Evolutionary conservation across 208 protist species (phyloP).

Genomic region (Wallacemonas sp.): DNA sequence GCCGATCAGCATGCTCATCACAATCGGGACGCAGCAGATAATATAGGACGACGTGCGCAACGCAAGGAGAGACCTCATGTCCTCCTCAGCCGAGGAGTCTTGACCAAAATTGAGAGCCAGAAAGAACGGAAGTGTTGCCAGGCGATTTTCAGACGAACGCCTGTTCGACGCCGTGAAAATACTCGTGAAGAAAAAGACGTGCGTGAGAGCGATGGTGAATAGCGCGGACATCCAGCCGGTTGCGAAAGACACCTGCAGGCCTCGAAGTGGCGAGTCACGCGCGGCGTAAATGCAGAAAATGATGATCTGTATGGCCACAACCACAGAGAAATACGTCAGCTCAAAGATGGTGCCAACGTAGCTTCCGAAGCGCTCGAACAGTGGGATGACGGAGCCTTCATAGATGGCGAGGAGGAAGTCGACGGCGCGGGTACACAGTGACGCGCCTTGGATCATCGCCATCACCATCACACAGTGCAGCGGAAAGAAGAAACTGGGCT

Average conservation of each 20-base stretch:
- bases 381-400: conserved; percentile 42
- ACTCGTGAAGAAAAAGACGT: conserved; percentile 65
- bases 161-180: conserved; percentile 26
- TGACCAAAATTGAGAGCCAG: conserved; percentile 41
- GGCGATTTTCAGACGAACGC: conserved; percentile 18
- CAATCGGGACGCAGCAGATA: conserved; percentile 53
- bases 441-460: conserved; percentile 38
- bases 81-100: conserved; percentile 17
- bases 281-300: conserved; percentile 55
- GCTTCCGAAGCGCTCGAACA: conserved; percentile 45
- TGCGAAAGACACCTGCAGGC: conserved; percentile 56
- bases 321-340: conserved; percentile 38
- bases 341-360: conserved; percentile 35
- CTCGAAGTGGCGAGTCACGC: conserved; percentile 30
- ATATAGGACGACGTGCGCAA: conserved; percentile 52
- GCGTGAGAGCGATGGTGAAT: conserved; percentile 37
- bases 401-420: conserved; percentile 43
- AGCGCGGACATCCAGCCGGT: conserved; percentile 59
- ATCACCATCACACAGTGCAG: conserved; percentile 49
- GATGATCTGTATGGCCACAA: conserved; percentile 46
- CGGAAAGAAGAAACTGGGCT: conserved; percentile 57
- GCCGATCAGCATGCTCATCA: conserved; percentile 59
- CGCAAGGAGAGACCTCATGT: conserved; percentile 17
- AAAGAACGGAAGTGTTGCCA: conserved; percentile 45
- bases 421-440: conserved; percentile 45